Evolutionary conservation across 352 stramenopile species (phyloP), one percentile per base, ranked within the genome.

Genomic region (Phytopythium kandeliae): DNA sequence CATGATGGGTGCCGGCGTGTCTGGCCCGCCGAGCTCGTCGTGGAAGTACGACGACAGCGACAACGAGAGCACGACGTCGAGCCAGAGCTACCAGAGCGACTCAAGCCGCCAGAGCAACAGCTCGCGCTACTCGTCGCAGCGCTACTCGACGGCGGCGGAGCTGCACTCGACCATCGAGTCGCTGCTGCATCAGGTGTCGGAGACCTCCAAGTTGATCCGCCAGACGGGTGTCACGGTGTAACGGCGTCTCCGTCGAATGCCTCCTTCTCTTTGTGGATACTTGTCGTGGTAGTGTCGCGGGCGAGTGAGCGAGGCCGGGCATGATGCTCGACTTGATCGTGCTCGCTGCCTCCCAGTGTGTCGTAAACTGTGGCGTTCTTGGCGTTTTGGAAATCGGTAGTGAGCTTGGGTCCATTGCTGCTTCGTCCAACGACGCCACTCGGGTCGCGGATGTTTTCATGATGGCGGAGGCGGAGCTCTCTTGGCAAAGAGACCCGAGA

Each of bases 91-190:
- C 44, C 48, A 19, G 24, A 68, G 40, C 43, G 45, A 54, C 30
- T 61, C 58, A 37, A 62, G 56, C 46, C 45, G 50, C 8, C 71
- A 60, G 42, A 79, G 68, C 26, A 58, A 65, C 49, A 75, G 60
- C 37, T 75, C 67, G 22, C 52, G 64, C 34, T 79, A 73, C 35
- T 77, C 63, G 1, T 74, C 68, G 19, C 59, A 76, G 11, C 51
- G 64, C 8, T 83, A 79, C 51, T 82, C 78, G 24, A 40, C 44
- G 28, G 75, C 66, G 19, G 58, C 67, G 17, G 75, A 86, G 43
- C 67, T 88, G 36, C 70, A 90, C 31, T 83, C 76, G 47, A 85
- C 78, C 1, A 87, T 90, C 46, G 76, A 88, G 53, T 87, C 76
- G 40, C 63, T 90, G 53, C 48, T 90, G 42, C 65, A 88, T 4